Evolutionary conservation across 176 grass and related monocot genomes (phyloP).

Genomic region (Chrysopogon serrulatus): DNA sequence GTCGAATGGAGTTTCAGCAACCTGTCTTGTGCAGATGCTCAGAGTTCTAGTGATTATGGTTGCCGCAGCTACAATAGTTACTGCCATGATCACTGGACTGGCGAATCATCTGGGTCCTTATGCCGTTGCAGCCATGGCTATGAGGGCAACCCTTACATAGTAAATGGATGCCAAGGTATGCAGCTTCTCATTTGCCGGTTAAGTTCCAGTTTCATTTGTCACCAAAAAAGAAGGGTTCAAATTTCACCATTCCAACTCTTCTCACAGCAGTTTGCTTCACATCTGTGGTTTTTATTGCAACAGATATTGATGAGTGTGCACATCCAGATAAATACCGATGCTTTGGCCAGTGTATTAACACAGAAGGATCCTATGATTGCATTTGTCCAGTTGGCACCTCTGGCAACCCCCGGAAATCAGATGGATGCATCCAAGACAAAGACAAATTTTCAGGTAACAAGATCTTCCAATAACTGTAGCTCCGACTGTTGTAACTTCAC

Average conservation of each 20-base stretch:
- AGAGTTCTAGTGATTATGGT: not conserved
- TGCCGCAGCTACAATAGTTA: slow-evolving; percentile 28
- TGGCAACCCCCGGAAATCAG: not conserved
- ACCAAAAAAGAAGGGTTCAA: not conserved
- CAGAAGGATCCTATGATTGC: not conserved
- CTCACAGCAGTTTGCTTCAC: not conserved
- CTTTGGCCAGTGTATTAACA: not conserved
- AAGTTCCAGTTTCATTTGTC: not conserved
- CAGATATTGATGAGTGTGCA: not conserved
- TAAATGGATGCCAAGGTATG: slow-evolving; percentile 27
- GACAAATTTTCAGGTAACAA: not conserved
- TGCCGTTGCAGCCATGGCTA: slow-evolving; percentile 22
- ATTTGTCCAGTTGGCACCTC: not conserved
- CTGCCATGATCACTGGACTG: slow-evolving; percentile 15
- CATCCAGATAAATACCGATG: not conserved
- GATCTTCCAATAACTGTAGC: not conserved
- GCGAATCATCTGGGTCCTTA: not conserved
- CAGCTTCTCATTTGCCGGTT: not conserved
- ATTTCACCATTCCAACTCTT: not conserved
- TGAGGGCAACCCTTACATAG: slow-evolving; percentile 37
- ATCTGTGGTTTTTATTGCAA: not conserved
- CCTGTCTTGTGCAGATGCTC: not conserved
- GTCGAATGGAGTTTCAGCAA: slow-evolving; percentile 28
- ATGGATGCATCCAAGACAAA: not conserved
- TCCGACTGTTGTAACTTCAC: not conserved